These are phyloP conservation scores for Boletellus emodensis DNA, from an alignment of 768 basidiomycete genomes.

Conservation along the genomic window DNA sequence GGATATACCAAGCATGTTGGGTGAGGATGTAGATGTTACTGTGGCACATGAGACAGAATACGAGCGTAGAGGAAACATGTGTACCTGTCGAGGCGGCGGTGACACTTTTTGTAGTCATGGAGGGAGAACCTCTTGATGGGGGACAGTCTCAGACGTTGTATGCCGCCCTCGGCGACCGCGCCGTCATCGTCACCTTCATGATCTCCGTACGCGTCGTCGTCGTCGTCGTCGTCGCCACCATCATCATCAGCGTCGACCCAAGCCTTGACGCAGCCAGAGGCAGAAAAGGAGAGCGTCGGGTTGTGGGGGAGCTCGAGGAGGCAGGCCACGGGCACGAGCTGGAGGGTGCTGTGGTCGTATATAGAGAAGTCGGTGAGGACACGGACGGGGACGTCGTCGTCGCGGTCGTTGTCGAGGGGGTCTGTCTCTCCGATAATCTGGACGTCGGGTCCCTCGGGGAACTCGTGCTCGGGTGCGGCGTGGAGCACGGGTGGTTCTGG, in stretches of 20 bases:
- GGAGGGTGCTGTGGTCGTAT: conserved; percentile 38
- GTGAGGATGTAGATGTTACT: conserved; percentile 68
- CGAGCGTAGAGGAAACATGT: not conserved
- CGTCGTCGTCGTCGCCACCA: conserved; percentile 26
- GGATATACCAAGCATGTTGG: conserved; percentile 64
- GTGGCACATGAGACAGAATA: conserved; percentile 9
- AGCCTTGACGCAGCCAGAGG: conserved; percentile 37
- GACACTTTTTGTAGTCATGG: conserved; percentile 35
- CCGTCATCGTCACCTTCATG: conserved; percentile 1
- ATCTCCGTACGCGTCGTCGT: conserved; percentile 19
- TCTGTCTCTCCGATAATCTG: conserved; percentile 43
- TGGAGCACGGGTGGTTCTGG: conserved; percentile 11
- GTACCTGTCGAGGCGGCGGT: conserved; percentile 43
- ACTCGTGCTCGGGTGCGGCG: conserved; percentile 26
- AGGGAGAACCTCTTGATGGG: conserved; percentile 45
- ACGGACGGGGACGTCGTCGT: conserved; percentile 51
- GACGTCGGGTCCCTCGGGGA: conserved; percentile 40
- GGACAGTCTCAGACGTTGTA: conserved; percentile 38
- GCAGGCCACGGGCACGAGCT: conserved; percentile 39
- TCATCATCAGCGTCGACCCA: conserved; percentile 34
- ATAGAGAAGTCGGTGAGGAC: conserved; percentile 51
- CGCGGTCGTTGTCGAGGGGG: conserved; percentile 22
- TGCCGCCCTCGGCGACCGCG: conserved; percentile 3
- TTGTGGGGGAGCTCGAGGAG: conserved; percentile 34
- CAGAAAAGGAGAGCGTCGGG: conserved; percentile 28